These are phyloP conservation scores for Tuber borchii DNA, from an alignment of 495 filamentous ascomycete genomes.

Conservation along the genomic window DNA sequence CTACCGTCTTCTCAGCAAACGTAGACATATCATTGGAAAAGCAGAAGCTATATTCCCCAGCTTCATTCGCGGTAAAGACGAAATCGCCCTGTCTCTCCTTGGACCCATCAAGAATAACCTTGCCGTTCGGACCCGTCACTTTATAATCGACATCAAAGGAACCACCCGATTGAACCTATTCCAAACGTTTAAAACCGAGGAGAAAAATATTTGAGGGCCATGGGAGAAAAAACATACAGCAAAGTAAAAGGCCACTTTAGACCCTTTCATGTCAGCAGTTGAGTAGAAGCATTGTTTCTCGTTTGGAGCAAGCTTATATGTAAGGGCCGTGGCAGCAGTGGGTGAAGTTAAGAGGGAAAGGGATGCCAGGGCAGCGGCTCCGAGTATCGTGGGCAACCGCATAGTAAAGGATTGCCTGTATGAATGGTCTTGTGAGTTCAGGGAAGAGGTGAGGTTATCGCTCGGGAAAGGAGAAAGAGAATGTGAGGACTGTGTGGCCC, in stretches of 20 bases:
- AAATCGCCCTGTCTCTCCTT: constrained; percentile 97
- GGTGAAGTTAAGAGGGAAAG: constrained; percentile 53
- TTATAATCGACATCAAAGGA: constrained; percentile 94
- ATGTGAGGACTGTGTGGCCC: constrained; percentile 21
- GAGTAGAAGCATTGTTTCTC: constrained; percentile 96
- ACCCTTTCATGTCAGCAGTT: constrained; percentile 62
- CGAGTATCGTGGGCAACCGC: constrained; percentile 30
- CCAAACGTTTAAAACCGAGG: constrained; percentile 5
- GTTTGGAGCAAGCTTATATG: constrained; percentile 82
- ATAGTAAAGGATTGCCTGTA: constrained; percentile 16
- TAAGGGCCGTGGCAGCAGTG: constrained; percentile 75
- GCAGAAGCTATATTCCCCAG: constrained; percentile 95
- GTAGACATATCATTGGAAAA: constrained; percentile 99
- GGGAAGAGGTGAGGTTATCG: constrained; percentile 3
- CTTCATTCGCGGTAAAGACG: constrained; percentile 88
- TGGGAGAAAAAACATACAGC: constrained; percentile 57
- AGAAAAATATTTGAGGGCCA: constrained; percentile 1
- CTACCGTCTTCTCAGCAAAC: constrained; percentile 94
- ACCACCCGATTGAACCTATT: constrained; percentile 87
- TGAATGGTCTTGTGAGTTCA: constrained; percentile 1
- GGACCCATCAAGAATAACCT: constrained; percentile 73
- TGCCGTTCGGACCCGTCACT: constrained; percentile 75
- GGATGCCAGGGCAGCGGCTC: constrained; percentile 57
- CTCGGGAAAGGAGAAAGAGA: constrained; percentile 18
- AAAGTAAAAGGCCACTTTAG: constrained; percentile 97